A percentile compares a stretch with the other conserved stretches of the same genome.
phyloP scores from a whole-genome alignment of 345 rosid genomes.

The Clarkia xantiana region DNA sequence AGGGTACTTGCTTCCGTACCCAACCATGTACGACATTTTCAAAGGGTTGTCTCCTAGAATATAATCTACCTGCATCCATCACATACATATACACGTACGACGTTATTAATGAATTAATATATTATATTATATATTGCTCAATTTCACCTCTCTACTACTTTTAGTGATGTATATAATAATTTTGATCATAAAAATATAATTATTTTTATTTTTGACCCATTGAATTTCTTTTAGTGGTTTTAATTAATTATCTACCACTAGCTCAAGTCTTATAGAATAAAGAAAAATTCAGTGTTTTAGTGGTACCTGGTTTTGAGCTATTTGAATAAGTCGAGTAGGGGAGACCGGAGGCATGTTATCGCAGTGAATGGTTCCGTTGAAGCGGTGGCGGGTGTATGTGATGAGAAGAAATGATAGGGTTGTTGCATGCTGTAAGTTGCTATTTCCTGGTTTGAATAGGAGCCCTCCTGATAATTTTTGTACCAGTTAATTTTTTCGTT shows the following conservation, averaged over 20 bases:
- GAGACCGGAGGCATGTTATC: conserved; percentile 14
- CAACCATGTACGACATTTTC: conserved; percentile 81
- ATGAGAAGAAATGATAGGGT: conserved; percentile 32
- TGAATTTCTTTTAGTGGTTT: too few relatives aligned
- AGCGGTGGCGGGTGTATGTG: conserved; percentile 30
- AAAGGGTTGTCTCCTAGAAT: conserved; percentile 75
- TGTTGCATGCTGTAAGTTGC: conserved; percentile 45
- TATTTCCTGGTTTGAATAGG: conserved; percentile 31
- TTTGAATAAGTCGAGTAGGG: conserved; percentile 16
- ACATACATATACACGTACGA: too few relatives aligned
- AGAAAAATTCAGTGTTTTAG: too few relatives aligned
- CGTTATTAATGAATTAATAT: too few relatives aligned
- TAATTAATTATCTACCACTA: too few relatives aligned
- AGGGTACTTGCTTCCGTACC: conserved; percentile 49
- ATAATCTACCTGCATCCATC: conserved; percentile 48
- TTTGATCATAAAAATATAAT: too few relatives aligned
- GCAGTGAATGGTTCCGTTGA: conserved; percentile 16
- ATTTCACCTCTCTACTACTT: too few relatives aligned
- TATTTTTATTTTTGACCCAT: too few relatives aligned
- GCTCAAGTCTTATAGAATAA: too few relatives aligned
- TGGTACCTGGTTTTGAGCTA: conserved; percentile 39
- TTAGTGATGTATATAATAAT: too few relatives aligned
- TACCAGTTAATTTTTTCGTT: too few relatives aligned
- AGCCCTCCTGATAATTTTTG: conserved; percentile 51
- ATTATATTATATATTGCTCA: too few relatives aligned